Conservation (phyloP, 345 rosid genomes). For the Acer saccharum region DNA sequence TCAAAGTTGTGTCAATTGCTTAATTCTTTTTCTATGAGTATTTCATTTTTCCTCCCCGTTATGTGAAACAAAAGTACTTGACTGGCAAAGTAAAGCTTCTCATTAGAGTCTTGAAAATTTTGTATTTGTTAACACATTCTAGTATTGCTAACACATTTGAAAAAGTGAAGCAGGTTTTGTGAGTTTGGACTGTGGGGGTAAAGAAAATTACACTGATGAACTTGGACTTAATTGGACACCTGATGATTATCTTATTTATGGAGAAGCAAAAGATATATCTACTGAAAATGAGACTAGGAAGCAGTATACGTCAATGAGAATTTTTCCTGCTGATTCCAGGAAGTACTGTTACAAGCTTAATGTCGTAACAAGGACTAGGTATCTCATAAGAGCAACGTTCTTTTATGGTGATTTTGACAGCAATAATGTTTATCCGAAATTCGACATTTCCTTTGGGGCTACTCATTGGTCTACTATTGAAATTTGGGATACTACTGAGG, state of each 20-base stretch:
- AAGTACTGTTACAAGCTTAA: conserved; percentile 85
- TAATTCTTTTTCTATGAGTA: background rate
- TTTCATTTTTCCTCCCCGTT: background rate
- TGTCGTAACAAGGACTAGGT: conserved; percentile 73
- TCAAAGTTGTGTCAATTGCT: background rate
- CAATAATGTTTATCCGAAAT: conserved; percentile 89
- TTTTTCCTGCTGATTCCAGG: conserved; percentile 90
- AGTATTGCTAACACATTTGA: conserved; percentile 13
- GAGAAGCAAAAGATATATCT: conserved; percentile 65
- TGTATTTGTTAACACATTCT: background rate
- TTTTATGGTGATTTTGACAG: conserved; percentile 87
- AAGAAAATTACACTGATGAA: conserved; percentile 65
- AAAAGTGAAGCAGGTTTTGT: conserved; percentile 68
- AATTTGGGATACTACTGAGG: conserved; percentile 76
- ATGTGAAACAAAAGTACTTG: background rate
- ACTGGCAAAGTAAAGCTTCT: background rate
- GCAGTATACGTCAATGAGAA: conserved; percentile 76
- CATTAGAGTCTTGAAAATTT: background rate
- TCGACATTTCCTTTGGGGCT: conserved; percentile 87
- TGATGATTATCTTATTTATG: conserved; percentile 61
- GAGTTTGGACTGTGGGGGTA: conserved; percentile 93
- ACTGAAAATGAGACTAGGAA: conserved; percentile 62
- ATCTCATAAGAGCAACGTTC: conserved; percentile 94
- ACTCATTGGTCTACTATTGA: conserved; percentile 92
- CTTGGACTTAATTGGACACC: conserved; percentile 84